These are phyloP conservation scores for Fusarium napiforme DNA, from an alignment of 2,329 filamentous ascomycete genomes.

Conservation along the genomic window DNA sequence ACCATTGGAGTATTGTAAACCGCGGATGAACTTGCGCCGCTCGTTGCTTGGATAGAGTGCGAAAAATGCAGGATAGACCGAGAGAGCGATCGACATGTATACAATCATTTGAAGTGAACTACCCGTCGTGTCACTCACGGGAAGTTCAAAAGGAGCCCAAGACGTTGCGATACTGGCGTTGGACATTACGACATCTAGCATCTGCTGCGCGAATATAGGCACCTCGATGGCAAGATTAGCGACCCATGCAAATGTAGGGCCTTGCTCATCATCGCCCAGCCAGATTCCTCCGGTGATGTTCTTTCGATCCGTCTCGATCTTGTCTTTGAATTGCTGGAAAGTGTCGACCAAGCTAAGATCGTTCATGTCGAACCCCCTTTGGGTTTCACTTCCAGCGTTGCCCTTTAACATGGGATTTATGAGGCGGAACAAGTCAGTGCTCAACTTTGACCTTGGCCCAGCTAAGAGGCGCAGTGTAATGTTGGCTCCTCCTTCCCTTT, in stretches of 20 bases:
- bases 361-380: conserved; percentile 35
- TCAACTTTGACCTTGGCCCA: conserved; percentile 53
- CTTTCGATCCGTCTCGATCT: conserved; percentile 69
- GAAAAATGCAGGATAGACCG: conserved; percentile 86
- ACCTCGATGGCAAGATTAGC: conserved; percentile 69
- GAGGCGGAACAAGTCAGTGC: conserved; percentile 44
- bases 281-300: conserved; percentile 82
- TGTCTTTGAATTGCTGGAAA: conserved; percentile 74
- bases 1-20: conserved; percentile 91
- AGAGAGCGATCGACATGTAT: conserved; percentile 83
- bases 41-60: conserved; percentile 90
- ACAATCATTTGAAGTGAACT: conserved; percentile 81
- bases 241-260: conserved; percentile 77
- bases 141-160: conserved; percentile 80
- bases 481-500: conserved; percentile 47
- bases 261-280: conserved; percentile 68
- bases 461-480: conserved; percentile 44
- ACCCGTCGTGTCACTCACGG: conserved; percentile 75
- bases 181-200: conserved; percentile 72
- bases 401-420: conserved; percentile 55
- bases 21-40: conserved; percentile 79
- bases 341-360: conserved; percentile 62
- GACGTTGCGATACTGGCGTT: conserved; percentile 76
- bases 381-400: conserved; percentile 32
- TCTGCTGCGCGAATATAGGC: conserved; percentile 72